These are phyloP conservation scores for Pneumocystis oryctolagi DNA, from an alignment of 1,139 yeast genomes.

Conservation along the genomic window DNA sequence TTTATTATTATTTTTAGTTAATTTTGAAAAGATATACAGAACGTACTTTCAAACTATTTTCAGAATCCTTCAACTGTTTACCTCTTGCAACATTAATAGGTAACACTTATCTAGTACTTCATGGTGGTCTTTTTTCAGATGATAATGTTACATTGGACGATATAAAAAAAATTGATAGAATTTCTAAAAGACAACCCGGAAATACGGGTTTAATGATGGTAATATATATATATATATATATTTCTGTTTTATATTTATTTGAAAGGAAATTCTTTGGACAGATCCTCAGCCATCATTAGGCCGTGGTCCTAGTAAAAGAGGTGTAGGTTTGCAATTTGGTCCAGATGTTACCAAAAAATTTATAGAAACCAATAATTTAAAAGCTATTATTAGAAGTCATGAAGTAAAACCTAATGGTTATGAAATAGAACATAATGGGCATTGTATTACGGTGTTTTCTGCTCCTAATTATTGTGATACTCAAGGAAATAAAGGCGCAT, in stretches of 20 bases:
- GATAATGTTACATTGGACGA: slow-evolving; percentile 60
- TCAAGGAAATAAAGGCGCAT: slow-evolving; percentile 83
- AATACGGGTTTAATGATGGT: slow-evolving; percentile 78
- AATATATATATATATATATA: not conserved
- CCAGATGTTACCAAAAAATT: slow-evolving; percentile 81
- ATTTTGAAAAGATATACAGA: slow-evolving; percentile 39
- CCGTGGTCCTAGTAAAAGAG: slow-evolving; percentile 79
- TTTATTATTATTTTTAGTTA: not conserved
- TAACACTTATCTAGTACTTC: slow-evolving; percentile 68
- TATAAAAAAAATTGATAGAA: slow-evolving; percentile 55
- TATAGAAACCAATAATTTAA: slow-evolving; percentile 53
- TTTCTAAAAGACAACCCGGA: slow-evolving; percentile 64
- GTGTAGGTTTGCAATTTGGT: slow-evolving; percentile 91
- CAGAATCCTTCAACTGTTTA: slow-evolving; percentile 71
- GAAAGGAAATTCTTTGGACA: slow-evolving; percentile 73
- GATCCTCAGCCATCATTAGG: slow-evolving; percentile 79
- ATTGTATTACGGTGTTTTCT: slow-evolving; percentile 78
- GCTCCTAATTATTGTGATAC: slow-evolving; percentile 88
- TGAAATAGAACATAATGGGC: slow-evolving; percentile 72
- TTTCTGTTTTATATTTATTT: not conserved
- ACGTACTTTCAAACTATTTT: slow-evolving; percentile 67
- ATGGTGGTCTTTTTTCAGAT: slow-evolving; percentile 84
- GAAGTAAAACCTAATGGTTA: slow-evolving; percentile 90
- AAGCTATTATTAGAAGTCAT: slow-evolving; percentile 80
- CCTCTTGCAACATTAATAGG: slow-evolving; percentile 80